Conservation (phyloP, 2,329 filamentous ascomycete species). For the Rhynchosporium agropyri region DNA sequence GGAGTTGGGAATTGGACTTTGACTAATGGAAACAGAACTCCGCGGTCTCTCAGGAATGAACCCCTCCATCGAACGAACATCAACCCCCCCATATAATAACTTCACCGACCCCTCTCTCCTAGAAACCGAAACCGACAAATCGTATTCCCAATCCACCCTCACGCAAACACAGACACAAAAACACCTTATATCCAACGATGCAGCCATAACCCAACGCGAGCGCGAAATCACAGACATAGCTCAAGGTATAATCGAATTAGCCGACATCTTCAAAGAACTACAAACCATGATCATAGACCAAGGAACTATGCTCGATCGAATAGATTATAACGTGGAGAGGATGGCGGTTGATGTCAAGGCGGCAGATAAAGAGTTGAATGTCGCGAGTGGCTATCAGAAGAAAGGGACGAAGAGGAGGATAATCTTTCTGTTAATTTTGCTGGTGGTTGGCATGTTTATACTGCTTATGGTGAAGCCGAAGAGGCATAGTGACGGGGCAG, state of each 20-base stretch:
- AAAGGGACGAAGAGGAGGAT: constrained; percentile 89
- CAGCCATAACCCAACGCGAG: constrained; percentile 86
- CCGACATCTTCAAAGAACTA: constrained; percentile 94
- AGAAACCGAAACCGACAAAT: constrained; percentile 92
- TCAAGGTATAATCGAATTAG: constrained; percentile 94
- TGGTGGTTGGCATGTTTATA: constrained; percentile 87
- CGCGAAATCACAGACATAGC: constrained; percentile 97
- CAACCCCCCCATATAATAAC: constrained; percentile 52
- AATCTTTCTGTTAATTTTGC: constrained; percentile 81
- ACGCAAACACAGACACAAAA: constrained; percentile 68
- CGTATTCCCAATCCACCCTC: constrained; percentile 86
- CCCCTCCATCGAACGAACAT: constrained; percentile 56
- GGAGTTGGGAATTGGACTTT: neutral
- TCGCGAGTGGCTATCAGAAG: constrained; percentile 87
- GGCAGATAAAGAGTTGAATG: constrained; percentile 87
- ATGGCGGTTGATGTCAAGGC: constrained; percentile 94
- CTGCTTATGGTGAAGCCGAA: constrained; percentile 71
- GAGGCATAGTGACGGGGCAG: constrained; percentile 27
- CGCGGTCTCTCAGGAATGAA: constrained; percentile 69
- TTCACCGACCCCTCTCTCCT: constrained; percentile 86
- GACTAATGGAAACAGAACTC: constrained; percentile 58
- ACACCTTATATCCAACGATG: constrained; percentile 74
- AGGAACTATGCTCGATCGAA: constrained; percentile 87
- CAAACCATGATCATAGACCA: constrained; percentile 95
- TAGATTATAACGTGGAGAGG: constrained; percentile 96